These are phyloP conservation scores for Haemoproteus tartakovskyi DNA, from an alignment of 169 alveolate species.

Conservation along the genomic window DNA sequence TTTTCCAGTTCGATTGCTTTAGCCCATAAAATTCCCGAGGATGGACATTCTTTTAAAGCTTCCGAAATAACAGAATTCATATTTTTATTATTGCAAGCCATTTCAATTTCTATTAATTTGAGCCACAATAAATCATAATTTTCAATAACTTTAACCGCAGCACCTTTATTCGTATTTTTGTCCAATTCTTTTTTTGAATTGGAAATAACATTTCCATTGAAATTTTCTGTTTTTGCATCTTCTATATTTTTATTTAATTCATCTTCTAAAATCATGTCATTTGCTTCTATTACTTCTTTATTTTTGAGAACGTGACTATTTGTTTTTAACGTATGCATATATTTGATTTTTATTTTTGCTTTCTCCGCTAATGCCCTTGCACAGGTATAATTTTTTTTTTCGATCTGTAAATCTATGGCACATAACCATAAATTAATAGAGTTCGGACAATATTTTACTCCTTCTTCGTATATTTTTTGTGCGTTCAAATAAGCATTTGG, in stretches of 20 bases:
- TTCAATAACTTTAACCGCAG: conserved; percentile 63
- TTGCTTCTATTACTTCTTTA: conserved; percentile 67
- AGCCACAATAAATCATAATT: conserved; percentile 89
- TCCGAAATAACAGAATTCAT: conserved; percentile 88
- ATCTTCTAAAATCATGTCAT: conserved; percentile 39
- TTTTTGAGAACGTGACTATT: conserved; percentile 70
- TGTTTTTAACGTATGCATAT: conserved; percentile 84
- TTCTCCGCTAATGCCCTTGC: conserved; percentile 91
- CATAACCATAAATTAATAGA: conserved; percentile 87
- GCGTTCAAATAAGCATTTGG: conserved; percentile 25
- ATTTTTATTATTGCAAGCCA: conserved; percentile 87
- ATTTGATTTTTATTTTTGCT: conserved; percentile 75
- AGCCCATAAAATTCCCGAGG: conserved; percentile 94
- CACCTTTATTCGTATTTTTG: conserved; percentile 51
- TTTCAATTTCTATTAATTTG: conserved; percentile 90
- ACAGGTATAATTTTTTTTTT: conserved; percentile 76
- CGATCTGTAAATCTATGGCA: conserved; percentile 82
- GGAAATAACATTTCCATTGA: background rate
- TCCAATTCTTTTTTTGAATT: conserved; percentile 42
- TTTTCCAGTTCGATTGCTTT: conserved; percentile 88
- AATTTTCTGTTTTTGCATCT: conserved; percentile 50
- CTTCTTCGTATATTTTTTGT: conserved; percentile 67
- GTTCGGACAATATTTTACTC: conserved; percentile 72
- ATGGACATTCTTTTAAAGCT: conserved; percentile 94
- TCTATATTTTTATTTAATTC: conserved; percentile 67